Evolutionary conservation across 2,329 filamentous ascomycete genomes (phyloP).

Genomic region (Didymella pinodella): DNA sequence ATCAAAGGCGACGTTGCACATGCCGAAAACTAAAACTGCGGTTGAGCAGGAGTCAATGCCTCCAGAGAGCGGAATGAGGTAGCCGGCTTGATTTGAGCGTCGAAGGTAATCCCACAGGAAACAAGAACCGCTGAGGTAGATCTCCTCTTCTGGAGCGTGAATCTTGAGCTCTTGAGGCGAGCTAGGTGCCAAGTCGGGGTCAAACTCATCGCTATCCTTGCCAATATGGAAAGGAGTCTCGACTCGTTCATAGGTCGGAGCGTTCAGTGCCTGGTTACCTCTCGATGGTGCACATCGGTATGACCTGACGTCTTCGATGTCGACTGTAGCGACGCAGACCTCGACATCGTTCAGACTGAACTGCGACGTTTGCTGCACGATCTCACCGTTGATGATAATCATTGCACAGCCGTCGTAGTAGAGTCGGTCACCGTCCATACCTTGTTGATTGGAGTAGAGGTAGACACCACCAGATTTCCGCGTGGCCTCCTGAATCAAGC

Average conservation of each 20-base stretch:
- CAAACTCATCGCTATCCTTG: constrained; percentile 51
- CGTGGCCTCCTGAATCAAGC: constrained; percentile 72
- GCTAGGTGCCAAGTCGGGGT: constrained; percentile 58
- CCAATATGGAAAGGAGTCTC: constrained; percentile 57
- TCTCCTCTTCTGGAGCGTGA: constrained; percentile 68
- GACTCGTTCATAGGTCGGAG: constrained; percentile 57
- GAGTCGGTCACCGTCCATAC: constrained; percentile 53
- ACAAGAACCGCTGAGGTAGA: constrained; percentile 69
- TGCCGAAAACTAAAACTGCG: constrained; percentile 42
- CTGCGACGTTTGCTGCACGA: constrained; percentile 71
- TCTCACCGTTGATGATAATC: constrained; percentile 68
- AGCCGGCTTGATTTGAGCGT: constrained; percentile 62
- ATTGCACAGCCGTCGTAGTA: constrained; percentile 63
- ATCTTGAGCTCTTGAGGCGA: constrained; percentile 59
- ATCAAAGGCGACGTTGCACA: constrained; percentile 65
- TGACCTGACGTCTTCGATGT: constrained; percentile 72
- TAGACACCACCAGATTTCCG: constrained; percentile 68
- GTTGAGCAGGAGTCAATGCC: constrained; percentile 68
- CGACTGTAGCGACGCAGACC: constrained; percentile 64
- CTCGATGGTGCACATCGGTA: constrained; percentile 66
- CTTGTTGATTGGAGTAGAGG: constrained; percentile 69
- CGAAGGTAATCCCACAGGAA: constrained; percentile 73
- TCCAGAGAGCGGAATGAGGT: constrained; percentile 65
- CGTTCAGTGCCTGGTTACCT: constrained; percentile 64
- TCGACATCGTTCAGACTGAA: constrained; percentile 66